Evolutionary conservation across 2,329 filamentous ascomycete species (phyloP), one percentile per base, ranked within the genome.

Genomic region (Exophiala sideris): DNA sequence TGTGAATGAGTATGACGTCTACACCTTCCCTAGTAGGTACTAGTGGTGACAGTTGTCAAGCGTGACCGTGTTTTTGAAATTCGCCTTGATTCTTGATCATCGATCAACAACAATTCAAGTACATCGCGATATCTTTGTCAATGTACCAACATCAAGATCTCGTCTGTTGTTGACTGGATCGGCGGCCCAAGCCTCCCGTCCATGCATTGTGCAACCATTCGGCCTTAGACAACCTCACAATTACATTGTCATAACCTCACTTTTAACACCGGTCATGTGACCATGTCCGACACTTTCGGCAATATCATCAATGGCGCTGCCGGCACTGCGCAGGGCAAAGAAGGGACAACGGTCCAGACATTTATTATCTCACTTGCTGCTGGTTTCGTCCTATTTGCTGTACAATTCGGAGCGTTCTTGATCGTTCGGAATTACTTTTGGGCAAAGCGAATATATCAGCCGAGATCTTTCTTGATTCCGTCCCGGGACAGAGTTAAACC

Each of bases 391-490:
- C 62, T 66, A 35, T 64, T 67, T 35, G 50, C 52, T 12, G 55
- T 62, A 34, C 60, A 65, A 54, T 62, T 67, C 42, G 59, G 58
- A 41, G 52, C 58, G 8, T 65, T 65, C 47, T 57, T 66, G 24
- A 54, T 66, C 36, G 54, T 64, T 33, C 56, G 61, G 40, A 64
- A 64, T 50, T 66, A 65, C 56, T 54, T 64, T 47, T 63, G 62
- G 65, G 62, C 60, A 39, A 66, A 64, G 47, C 58, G 53, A 39
- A 56, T 56, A 46, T 56, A 56, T 55, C 64, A 65, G 54, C 64
- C 64, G 45, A 62, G 64, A 55, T 60, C 59, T 45, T 66, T 66
- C 57, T 56, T 65, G 57, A 64, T 65, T n/a, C 62, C 63, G 34
- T 57, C 64, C 49, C 64, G 62, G 55, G 58, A 62, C 52, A 60